A percentile compares a stretch with the other conserved stretches of the same genome.
These are phyloP conservation scores for Pseudocercospora eumusae DNA, from an alignment of 2,329 filamentous ascomycete genomes.

Conservation along the genomic window DNA sequence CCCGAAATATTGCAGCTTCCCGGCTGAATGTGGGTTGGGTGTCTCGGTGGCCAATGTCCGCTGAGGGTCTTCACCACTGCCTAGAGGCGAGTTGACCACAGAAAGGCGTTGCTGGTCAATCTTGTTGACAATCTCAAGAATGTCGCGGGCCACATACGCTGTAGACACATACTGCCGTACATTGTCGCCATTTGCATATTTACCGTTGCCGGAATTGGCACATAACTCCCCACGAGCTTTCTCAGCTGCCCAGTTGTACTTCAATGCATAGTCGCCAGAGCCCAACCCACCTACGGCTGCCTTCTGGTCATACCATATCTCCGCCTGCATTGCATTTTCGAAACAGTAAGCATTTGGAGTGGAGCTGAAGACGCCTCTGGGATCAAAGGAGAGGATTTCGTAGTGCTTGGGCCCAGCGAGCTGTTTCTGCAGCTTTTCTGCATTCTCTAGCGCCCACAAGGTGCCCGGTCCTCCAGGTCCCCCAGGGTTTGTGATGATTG, in stretches of 20 bases:
- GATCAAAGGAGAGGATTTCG: conserved; percentile 51
- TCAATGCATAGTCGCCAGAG: conserved; percentile 27
- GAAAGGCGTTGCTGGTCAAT: conserved; percentile 13
- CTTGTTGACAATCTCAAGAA: conserved; percentile 20
- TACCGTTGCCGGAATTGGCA: conserved; percentile 37
- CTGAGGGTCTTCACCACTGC: conserved; percentile 1
- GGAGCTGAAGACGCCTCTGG: conserved; percentile 45
- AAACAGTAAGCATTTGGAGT: conserved; percentile 42
- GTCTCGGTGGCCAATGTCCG: not conserved
- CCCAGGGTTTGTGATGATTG: conserved; percentile 46
- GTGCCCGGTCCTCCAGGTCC: conserved; percentile 45
- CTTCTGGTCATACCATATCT: conserved; percentile 38
- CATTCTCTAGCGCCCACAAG: conserved; percentile 24
- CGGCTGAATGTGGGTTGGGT: not conserved
- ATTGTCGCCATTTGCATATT: conserved; percentile 31
- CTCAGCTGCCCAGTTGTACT: conserved; percentile 41
- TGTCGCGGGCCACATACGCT: conserved; percentile 18
- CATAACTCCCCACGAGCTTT: conserved; percentile 40
- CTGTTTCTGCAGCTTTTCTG: conserved; percentile 20
- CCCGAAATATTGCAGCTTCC: conserved; percentile 37
- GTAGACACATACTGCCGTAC: conserved; percentile 41
- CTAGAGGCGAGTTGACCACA: not conserved
- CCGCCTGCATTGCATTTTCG: conserved; percentile 33
- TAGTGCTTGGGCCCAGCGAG: conserved; percentile 39
- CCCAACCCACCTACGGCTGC: conserved; percentile 22